Conservation (phyloP, 148 eudicot species). For the Vaccinium darrowii region DNA sequence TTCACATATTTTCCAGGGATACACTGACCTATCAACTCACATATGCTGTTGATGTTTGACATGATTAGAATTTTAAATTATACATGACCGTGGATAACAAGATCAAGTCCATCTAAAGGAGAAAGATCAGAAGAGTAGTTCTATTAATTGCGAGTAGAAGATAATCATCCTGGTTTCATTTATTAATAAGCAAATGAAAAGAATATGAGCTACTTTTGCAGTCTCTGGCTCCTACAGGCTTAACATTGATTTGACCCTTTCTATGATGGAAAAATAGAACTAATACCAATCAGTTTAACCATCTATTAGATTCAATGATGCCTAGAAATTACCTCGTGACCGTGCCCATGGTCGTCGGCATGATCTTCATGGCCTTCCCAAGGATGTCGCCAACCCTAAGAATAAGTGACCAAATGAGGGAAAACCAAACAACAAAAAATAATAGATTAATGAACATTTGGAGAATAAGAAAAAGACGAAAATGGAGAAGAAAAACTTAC, state of each 20-base stretch:
- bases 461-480: not conserved
- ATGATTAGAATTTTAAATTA: not conserved
- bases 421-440: not conserved
- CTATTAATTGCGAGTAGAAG: not conserved
- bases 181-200: conserved; percentile 4
- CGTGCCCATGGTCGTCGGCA: conserved; percentile 55
- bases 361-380: conserved; percentile 95
- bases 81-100: not conserved
- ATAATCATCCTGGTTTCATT: not conserved
- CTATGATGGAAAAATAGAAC: not conserved
- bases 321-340: conserved; percentile 39
- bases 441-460: too few species aligned
- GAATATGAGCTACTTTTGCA: conserved; percentile 6
- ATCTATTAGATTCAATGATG: not conserved
- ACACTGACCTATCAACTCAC: not conserved
- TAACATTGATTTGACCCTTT: not conserved
- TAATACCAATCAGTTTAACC: not conserved
- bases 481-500: conserved; percentile 39
- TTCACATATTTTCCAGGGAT: not conserved
- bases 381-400: conserved; percentile 96
- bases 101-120: not conserved
- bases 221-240: not conserved
- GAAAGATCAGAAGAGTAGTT: not conserved
- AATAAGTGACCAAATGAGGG: conserved; percentile 14
- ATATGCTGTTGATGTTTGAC: not conserved